Conservation (phyloP, 2,329 filamentous ascomycete genomes). For the Sporothrix dimorphospora region DNA sequence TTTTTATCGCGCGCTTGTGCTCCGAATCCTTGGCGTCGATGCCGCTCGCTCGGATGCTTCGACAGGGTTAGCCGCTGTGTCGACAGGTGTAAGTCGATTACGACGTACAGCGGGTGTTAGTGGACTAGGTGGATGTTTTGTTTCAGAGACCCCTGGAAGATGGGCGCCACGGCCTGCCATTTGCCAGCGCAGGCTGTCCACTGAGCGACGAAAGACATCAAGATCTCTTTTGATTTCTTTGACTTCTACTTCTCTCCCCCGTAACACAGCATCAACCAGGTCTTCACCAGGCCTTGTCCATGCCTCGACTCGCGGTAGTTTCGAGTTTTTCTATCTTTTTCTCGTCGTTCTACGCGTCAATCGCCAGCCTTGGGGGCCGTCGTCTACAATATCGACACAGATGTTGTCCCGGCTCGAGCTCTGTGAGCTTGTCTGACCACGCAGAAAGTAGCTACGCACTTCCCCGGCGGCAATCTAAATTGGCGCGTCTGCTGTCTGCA, state of each 20-base stretch:
- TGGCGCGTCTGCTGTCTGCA: slow-evolving; percentile 2
- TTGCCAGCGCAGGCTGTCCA: slow-evolving; percentile 4
- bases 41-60: not conserved
- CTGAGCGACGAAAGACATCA: not conserved
- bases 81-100: not conserved
- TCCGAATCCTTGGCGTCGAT: slow-evolving; percentile 1
- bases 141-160: slow-evolving; percentile 4
- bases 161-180: slow-evolving; percentile 15
- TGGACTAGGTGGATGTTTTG: slow-evolving; percentile 1
- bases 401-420: not conserved
- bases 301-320: not conserved
- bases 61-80: slow-evolving; percentile 10
- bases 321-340: not conserved
- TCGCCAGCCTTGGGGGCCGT: slow-evolving; percentile 9
- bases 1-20: slow-evolving; percentile 22
- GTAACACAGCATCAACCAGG: not conserved
- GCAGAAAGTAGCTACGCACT: not conserved
- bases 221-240: too few relatives aligned
- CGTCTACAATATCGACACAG: not conserved
- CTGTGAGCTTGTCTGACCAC: not conserved
- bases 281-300: too few relatives aligned
- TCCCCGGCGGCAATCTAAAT: slow-evolving; percentile 15
- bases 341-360: not conserved
- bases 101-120: not conserved
- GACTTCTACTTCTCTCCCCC: not conserved